Percentiles rank a stretch among this genome's conserved stretches.
Conservation (phyloP, 768 basidiomycete species). For the Lenzites betulinus region DNA sequence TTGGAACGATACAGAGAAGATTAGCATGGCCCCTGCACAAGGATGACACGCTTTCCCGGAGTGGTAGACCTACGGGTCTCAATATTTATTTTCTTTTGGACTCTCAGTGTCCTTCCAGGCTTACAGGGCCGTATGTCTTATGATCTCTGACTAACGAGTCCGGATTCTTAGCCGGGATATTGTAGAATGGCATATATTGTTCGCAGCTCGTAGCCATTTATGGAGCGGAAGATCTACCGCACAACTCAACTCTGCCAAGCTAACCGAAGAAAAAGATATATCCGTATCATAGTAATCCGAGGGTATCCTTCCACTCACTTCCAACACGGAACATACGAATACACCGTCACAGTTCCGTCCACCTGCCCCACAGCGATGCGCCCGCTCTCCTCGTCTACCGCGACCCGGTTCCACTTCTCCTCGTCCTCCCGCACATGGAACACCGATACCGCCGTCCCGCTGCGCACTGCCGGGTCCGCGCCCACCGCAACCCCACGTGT, state of each 20-base stretch:
- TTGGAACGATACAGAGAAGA: slow-evolving; percentile 99
- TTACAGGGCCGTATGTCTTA: too few species aligned
- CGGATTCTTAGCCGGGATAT: too few species aligned
- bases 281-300: too few species aligned
- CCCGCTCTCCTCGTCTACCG: slow-evolving; percentile 43
- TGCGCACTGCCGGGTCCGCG: not conserved
- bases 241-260: too few species aligned
- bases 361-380: slow-evolving; percentile 37
- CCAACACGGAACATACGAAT: slow-evolving; percentile 47
- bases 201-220: too few species aligned
- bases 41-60: slow-evolving; percentile 99
- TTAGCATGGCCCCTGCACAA: slow-evolving; percentile 99
- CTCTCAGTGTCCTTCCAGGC: too few species aligned
- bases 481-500: not conserved
- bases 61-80: slow-evolving; percentile 63
- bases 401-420: slow-evolving; percentile 50
- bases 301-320: too few species aligned
- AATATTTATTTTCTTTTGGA: slow-evolving; percentile 40
- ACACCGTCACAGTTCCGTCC: slow-evolving; percentile 51
- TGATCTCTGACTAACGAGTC: too few species aligned
- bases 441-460: slow-evolving; percentile 40
- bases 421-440: slow-evolving; percentile 47
- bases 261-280: too few species aligned
- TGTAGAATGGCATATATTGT: too few species aligned
- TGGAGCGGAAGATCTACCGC: too few species aligned